These are phyloP conservation scores for Saccharomycopsis lassenensis DNA, from an alignment of 805 yeast genomes.

Conservation along the genomic window DNA sequence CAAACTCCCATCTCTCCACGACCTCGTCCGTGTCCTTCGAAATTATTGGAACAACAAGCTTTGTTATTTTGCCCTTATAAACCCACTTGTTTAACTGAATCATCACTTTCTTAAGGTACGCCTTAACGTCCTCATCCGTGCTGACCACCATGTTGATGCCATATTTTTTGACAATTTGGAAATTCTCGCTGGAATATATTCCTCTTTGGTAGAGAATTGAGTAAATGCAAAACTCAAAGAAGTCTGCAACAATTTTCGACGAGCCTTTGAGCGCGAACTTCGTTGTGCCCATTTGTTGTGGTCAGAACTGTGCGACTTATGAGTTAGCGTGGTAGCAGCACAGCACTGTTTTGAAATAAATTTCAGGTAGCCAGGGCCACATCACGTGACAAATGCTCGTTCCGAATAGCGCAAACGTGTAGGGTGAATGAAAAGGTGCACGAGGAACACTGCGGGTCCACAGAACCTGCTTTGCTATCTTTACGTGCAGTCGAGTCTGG, in stretches of 20 bases:
- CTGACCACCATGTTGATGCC: slow-evolving; percentile 66
- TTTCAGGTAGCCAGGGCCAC: no score
- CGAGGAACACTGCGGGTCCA: no score
- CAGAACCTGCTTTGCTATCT: no score
- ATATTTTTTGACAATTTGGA: slow-evolving; percentile 65
- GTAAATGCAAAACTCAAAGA: slow-evolving; percentile 72
- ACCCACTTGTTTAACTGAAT: slow-evolving; percentile 68
- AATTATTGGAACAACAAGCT: slow-evolving; percentile 62
- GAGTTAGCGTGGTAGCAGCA: no score
- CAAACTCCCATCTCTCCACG: slow-evolving; percentile 83
- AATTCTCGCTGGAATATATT: slow-evolving; percentile 80
- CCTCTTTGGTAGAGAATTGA: slow-evolving; percentile 82
- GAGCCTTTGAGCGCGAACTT: slow-evolving; percentile 66
- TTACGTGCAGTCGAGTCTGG: no score
- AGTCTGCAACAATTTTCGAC: slow-evolving; percentile 68
- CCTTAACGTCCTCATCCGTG: slow-evolving; percentile 63
- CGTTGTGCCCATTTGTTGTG: slow-evolving; percentile 30
- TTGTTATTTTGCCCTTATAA: slow-evolving; percentile 52
- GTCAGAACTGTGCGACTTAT: no score
- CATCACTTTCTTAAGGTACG: slow-evolving; percentile 57
- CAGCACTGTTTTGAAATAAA: no score
- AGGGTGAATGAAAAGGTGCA: no score
- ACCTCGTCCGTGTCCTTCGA: slow-evolving; percentile 54
- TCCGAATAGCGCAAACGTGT: no score
- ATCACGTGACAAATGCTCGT: no score